Evolutionary conservation across 1,284 basidiomycete species (phyloP), one percentile per base, ranked within the genome.

Genomic region (Ustilago crameri): DNA sequence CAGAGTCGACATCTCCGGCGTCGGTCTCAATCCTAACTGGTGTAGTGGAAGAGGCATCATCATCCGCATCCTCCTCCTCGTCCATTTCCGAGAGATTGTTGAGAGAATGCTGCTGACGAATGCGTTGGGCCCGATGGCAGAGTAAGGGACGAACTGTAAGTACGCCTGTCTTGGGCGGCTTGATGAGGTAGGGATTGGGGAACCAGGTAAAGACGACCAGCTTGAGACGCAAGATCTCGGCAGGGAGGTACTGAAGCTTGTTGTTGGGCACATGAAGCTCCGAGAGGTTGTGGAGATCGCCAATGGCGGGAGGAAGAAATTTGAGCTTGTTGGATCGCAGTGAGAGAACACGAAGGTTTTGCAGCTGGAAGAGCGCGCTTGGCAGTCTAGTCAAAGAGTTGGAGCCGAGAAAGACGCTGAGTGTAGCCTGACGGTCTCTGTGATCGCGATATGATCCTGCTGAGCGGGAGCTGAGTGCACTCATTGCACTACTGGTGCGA

Each of bases 221-320:
- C 23, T 59, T 61, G 27, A 82, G 74, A 52, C 75, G 71, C 32
- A 79, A 75, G 32, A 81, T 80, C 57, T 81, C 79, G 22, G 78
- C 75, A 22, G 79, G 80, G 18, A 82, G 67, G 26, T 78, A 78
- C 43, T 61, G 56, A 15, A 80, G 67, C 37, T 74, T 48, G 57
- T 82, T 82, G 47, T 68, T 68, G 24, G 73, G 71, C 12, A 82
- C 52, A 40, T 78, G 80, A 5, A 82, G 63, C 51, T 82, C 80
- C 8, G 70, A 71, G 38, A 82, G 61, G 37, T 75, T 74, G 35
- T 56, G 65, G 30, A 82, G 61, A 35, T 81, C 75, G 23, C 76
- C 74, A 32, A 82, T 81, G 35, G 79, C 79, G 4, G 76, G 58
- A 0, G 80, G 80, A 5, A 82, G 72, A 37, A 55, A 52, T 46